These are phyloP conservation scores for Xylaria digitata DNA, from an alignment of 2,329 filamentous ascomycete genomes.

Conservation along the genomic window DNA sequence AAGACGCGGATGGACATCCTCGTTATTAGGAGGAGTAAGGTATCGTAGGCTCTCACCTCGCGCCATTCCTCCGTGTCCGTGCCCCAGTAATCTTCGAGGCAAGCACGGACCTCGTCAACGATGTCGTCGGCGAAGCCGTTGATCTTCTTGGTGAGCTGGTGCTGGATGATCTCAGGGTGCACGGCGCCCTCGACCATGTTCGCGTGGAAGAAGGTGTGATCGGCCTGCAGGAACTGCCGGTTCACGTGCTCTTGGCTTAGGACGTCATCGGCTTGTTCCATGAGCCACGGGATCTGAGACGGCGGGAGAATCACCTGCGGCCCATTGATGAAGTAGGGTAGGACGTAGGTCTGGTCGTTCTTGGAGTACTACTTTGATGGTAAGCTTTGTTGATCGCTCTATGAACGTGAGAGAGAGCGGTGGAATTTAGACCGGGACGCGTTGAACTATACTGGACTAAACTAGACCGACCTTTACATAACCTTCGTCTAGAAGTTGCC, in stretches of 20 bases:
- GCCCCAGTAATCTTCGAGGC: slow-evolving; percentile 50
- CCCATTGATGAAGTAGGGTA: slow-evolving; percentile 51
- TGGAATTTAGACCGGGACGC: neutral
- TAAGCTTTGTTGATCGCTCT: neutral
- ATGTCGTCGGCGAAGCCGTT: slow-evolving; percentile 47
- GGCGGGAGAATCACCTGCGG: slow-evolving; percentile 51
- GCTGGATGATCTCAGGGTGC: slow-evolving; percentile 49
- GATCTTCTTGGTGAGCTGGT: slow-evolving; percentile 50
- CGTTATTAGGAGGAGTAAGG: slow-evolving; percentile 48
- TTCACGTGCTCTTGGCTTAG: slow-evolving; percentile 51
- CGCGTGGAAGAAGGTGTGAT: slow-evolving; percentile 50
- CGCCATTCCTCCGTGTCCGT: slow-evolving; percentile 46
- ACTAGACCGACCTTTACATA: slow-evolving; percentile 44
- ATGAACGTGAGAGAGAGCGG: neutral
- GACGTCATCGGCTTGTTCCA: slow-evolving; percentile 49
- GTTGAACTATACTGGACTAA: neutral
- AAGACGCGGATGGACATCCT: slow-evolving; percentile 50
- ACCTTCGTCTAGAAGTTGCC: slow-evolving; percentile 46
- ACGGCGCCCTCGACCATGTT: slow-evolving; percentile 49
- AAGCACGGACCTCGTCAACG: slow-evolving; percentile 48
- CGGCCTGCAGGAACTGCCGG: slow-evolving; percentile 51
- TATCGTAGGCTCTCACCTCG: slow-evolving; percentile 51
- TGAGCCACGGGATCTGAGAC: slow-evolving; percentile 48
- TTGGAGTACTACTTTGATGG: slow-evolving; percentile 48
- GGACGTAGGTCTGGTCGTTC: slow-evolving; percentile 45